Evolutionary conservation across 2,329 filamentous ascomycete genomes (phyloP).

Genomic region (Pseudogymnoascus pannorum): DNA sequence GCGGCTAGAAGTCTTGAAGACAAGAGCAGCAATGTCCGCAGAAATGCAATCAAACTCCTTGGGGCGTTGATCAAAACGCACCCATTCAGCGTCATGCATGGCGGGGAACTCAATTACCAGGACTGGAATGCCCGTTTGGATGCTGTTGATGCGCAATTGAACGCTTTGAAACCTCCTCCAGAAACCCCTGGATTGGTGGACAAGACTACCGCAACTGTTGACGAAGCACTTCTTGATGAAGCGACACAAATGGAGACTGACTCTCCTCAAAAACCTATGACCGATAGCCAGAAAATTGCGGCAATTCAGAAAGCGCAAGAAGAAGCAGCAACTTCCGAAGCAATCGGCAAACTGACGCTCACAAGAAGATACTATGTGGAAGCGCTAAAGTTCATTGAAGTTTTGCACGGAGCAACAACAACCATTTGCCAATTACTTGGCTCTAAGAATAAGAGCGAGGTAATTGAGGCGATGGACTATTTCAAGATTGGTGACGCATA

Average conservation of each 20-base stretch:
- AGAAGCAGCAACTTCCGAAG: slow-evolving; percentile 81
- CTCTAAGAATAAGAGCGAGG: slow-evolving; percentile 95
- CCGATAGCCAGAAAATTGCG: slow-evolving; percentile 68
- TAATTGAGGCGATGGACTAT: slow-evolving; percentile 98
- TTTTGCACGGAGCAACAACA: slow-evolving; percentile 73
- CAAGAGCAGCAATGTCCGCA: slow-evolving; percentile 93
- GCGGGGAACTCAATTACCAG: slow-evolving; percentile 72
- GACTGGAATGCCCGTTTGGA: slow-evolving; percentile 82
- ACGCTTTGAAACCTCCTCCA: slow-evolving; percentile 71
- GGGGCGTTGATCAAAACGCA: slow-evolving; percentile 86
- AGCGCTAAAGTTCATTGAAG: slow-evolving; percentile 86
- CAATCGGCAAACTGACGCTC: slow-evolving; percentile 78
- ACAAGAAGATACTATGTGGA: slow-evolving; percentile 90
- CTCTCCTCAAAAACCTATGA: slow-evolving; percentile 66
- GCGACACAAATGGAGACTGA: slow-evolving; percentile 68
- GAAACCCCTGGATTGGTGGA: slow-evolving; percentile 63
- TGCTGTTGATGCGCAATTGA: slow-evolving; percentile 73
- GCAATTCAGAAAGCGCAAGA: slow-evolving; percentile 73
- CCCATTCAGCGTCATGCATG: slow-evolving; percentile 87
- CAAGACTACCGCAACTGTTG: slow-evolving; percentile 62
- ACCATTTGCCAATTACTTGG: slow-evolving; percentile 81
- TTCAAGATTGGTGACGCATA: slow-evolving; percentile 94
- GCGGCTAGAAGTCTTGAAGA: slow-evolving; percentile 87
- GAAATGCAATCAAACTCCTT: slow-evolving; percentile 90
- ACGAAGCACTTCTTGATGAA: slow-evolving; percentile 75